A percentile compares a stretch with the other conserved stretches of the same genome.
Conservation (phyloP, 2,329 filamentous ascomycete species). For the Phaeosphaeriaceae sp. region DNA sequence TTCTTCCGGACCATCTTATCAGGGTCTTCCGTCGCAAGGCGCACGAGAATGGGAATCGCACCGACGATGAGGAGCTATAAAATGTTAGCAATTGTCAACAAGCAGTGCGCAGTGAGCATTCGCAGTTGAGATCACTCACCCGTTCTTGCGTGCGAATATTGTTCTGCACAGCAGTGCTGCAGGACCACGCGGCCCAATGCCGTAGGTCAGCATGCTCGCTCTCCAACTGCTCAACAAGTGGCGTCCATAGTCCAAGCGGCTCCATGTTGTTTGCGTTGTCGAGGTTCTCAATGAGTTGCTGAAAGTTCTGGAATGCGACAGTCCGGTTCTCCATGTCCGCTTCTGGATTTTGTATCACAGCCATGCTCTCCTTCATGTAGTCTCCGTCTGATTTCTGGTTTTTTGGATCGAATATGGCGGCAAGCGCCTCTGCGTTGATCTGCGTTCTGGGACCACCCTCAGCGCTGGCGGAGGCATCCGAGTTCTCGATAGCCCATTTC, state of each 20-base stretch:
- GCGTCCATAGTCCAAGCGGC: conserved; percentile 79
- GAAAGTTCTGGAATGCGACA: conserved; percentile 37
- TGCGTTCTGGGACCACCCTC: no score
- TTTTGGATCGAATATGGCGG: no score
- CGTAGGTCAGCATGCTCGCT: conserved; percentile 75
- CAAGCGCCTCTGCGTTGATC: no score
- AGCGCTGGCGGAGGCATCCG: conserved; percentile 55
- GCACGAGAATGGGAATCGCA: conserved; percentile 73
- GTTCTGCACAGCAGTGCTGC: conserved; percentile 95
- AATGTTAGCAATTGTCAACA: conserved; percentile 18
- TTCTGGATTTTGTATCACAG: conserved; percentile 67
- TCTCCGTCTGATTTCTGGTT: conserved; percentile 91
- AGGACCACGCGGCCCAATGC: conserved; percentile 90
- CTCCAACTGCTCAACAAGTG: conserved; percentile 73
- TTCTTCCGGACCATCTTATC: conserved; percentile 76
- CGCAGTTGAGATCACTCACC: conserved; percentile 46
- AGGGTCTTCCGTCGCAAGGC: conserved; percentile 67
- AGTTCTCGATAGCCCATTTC: conserved; percentile 77
- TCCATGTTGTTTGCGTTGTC: conserved; percentile 98
- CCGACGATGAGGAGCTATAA: conserved; percentile 63
- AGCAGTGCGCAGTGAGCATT: background rate
- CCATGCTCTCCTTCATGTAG: conserved; percentile 86
- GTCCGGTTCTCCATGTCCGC: conserved; percentile 21
- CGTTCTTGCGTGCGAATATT: conserved; percentile 85
- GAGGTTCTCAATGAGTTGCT: conserved; percentile 52